Evolutionary conservation across 2,329 filamentous ascomycete species (phyloP), one percentile per base, ranked within the genome.

Genomic region (Trichoderma sp.): DNA sequence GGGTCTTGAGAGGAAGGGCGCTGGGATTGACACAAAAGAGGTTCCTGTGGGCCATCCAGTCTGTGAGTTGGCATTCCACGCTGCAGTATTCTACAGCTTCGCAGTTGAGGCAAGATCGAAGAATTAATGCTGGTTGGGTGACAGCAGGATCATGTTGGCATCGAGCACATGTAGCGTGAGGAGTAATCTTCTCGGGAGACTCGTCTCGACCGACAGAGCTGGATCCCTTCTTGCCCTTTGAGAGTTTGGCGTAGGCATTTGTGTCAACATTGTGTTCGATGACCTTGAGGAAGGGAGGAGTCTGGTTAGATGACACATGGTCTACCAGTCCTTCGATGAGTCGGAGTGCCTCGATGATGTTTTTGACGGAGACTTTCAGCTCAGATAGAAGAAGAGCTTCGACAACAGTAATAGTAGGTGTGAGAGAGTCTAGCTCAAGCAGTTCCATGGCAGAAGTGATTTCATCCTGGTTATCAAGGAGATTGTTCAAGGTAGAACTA

Each of bases 161-260:
- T 29, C 71, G 62, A n/a, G 71, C 71, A 31, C 71, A 66, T 74
- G 71, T 31, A n/a, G 62, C 16, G 31, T 66, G 62, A 2, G 62
- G 45, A 27, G 45, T n/a, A 5, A 41, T 41, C 21, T 53, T 41
- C 21, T 66, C 50, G 14, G 45, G 16, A 14, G 62, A 33, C 3
- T 38, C 53, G 14, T 60, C 53, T 71, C 24, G 16, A 27, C n/a
- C n/a, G 4, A 4, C 27, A 56, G 69, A 11, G 41, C 3, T 18
- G 14, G 59, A 65, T 24, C 9, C 12, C 33, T 65, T 73, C 38
- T 60, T 73, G 18, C 14, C 16, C 24, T 63, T 59, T 5, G 21
- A 18, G 7, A 27, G 50, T 12, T 59, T 59, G 31, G 11, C 31
- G 21, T 4, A 59, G 16, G n/a, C 41, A 8, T 56, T 35, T 6